These are phyloP conservation scores for Sporisorium scitamineum DNA, from an alignment of 1,284 basidiomycete species.

Conservation along the genomic window DNA sequence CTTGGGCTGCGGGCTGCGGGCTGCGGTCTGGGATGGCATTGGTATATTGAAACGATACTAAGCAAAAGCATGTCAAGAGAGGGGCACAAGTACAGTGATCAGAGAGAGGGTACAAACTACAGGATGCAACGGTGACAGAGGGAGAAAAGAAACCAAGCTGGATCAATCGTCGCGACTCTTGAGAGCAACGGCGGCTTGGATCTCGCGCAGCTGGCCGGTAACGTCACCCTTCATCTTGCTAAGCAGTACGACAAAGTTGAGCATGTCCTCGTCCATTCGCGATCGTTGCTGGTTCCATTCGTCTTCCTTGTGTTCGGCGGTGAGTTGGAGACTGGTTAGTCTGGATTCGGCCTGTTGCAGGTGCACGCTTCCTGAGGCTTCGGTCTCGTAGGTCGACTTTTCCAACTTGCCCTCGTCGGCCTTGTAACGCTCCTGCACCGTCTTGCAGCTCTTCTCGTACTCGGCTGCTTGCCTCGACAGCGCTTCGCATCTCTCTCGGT, in stretches of 20 bases:
- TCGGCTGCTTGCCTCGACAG: constrained; percentile 38
- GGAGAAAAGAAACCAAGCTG: not conserved
- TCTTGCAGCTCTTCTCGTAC: constrained; percentile 55
- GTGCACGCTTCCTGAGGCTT: constrained; percentile 46
- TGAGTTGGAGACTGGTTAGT: constrained; percentile 46
- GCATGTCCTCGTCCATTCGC: constrained; percentile 57
- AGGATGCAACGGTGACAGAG: not conserved
- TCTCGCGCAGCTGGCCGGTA: constrained; percentile 43
- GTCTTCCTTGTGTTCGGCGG: constrained; percentile 51
- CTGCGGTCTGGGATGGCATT: not conserved
- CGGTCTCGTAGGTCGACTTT: constrained; percentile 50
- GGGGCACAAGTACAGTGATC: constrained; percentile 5
- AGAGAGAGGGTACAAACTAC: not conserved
- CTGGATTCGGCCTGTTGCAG: constrained; percentile 49
- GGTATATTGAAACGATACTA: constrained; percentile 5
- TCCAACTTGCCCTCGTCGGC: constrained; percentile 50
- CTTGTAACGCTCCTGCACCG: constrained; percentile 52
- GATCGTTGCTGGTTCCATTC: constrained; percentile 47
- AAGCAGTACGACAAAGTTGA: constrained; percentile 50
- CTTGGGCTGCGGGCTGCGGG: too few relatives aligned
- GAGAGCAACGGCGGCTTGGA: constrained; percentile 50
- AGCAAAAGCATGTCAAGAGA: not conserved
- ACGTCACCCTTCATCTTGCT: constrained; percentile 58
- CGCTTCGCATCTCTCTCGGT: constrained; percentile 42
- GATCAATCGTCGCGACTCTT: constrained; percentile 51